A percentile compares a stretch with the other conserved stretches of the same genome.
These are phyloP conservation scores for Sugiyamaella novakii DNA, from an alignment of 1,139 yeast species.

Conservation along the genomic window DNA sequence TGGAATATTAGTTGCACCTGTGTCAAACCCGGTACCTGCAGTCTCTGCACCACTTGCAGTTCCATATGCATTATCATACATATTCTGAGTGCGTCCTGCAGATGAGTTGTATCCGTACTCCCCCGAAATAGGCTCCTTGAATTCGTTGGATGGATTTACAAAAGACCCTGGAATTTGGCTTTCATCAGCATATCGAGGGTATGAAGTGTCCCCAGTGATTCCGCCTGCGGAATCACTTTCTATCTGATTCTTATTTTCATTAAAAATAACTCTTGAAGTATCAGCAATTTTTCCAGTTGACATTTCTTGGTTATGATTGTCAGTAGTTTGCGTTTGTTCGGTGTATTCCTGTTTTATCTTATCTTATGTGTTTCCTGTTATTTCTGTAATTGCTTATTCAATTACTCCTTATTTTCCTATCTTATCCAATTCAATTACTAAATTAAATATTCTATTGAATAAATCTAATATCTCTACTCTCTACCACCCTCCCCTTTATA, in stretches of 20 bases:
- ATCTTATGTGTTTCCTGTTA: no score
- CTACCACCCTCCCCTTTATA: not conserved
- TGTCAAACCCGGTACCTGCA: constrained; percentile 1
- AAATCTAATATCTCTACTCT: no score
- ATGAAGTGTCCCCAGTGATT: constrained; percentile 1
- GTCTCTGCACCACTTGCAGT: not conserved
- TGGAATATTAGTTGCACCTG: constrained; percentile 2
- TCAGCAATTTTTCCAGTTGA: constrained; percentile 4
- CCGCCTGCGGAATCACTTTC: not conserved
- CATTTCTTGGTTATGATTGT: no score
- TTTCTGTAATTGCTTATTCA: no score
- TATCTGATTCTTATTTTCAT: not conserved
- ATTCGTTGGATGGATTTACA: constrained; percentile 7
- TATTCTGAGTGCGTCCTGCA: not conserved
- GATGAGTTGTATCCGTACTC: not conserved
- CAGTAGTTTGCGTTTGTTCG: no score
- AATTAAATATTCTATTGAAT: no score
- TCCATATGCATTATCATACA: not conserved
- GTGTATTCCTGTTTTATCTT: no score
- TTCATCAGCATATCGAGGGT: constrained; percentile 17
- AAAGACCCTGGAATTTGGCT: constrained; percentile 19
- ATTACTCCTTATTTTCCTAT: no score
- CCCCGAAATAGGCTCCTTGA: not conserved
- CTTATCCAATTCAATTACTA: no score
- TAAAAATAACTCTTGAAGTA: not conserved